Base-by-base conservation (phyloP, 2,329 filamentous ascomycete species). In the Pseudofabraea citricarpa region DNA sequence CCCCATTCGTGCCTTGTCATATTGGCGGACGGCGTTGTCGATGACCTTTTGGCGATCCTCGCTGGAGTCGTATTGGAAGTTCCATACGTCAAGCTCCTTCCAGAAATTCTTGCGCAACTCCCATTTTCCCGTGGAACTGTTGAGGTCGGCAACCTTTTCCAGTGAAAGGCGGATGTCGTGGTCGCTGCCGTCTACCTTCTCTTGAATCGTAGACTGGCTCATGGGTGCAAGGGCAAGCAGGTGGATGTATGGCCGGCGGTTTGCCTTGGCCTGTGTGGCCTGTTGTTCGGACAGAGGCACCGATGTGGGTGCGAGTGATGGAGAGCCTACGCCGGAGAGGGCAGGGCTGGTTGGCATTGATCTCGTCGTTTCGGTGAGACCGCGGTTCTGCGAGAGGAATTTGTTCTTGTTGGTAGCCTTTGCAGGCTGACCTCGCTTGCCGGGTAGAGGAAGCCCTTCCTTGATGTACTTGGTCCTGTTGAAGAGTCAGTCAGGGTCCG, bases 61-160 rank as follows among this genome's bases (percentile, higher is more conserved):
- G 15, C 70, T 62, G 27, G 60, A 67, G 35, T 68, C 65, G 55
- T 83, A 84, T 21, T 74, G 65, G 58, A 81, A 81, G 45, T 71
- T 74, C 72, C 75, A 84, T 18, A 82, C 75, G 51, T 84, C 79
- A 12, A 84, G 68, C 50, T 84, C 80, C 60, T 74, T 81, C 72
- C 74, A 84, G 49, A 71, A 77, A 19, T 68, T 64, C 62, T 76
- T 79, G 48, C 73, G 72, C 52, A 83, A 62, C 24, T 66, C 62
- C 71, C 75, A 84, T 51, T 70, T 78, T 47, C 75, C 69, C 4
- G 64, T 64, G 2, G 66, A 60, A 4, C 67, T 49, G 45, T 74
- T 68, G 42, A 71, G 70, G 45, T 76, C 73, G 22, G 76, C 79
- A 18, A 80, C 76, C 62, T 83, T 84, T 38, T 74, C 67, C 10